Evolutionary conservation across 768 basidiomycete species (phyloP).

Genomic region (Lanmaoa rubissima): DNA sequence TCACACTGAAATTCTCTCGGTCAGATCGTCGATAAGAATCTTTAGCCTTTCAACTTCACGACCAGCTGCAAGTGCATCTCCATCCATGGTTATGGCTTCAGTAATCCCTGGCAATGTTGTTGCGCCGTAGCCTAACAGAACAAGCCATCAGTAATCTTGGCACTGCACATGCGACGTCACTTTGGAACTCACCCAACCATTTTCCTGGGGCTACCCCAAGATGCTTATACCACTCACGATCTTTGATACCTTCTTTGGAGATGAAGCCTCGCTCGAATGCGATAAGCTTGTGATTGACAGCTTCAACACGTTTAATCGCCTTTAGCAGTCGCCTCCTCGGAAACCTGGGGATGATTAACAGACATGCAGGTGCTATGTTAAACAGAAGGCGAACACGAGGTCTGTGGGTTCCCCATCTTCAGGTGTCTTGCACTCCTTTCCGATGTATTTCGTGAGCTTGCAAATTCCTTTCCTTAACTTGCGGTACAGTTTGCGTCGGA

Average conservation of each 20-base stretch:
- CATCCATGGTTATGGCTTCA: conserved; percentile 73
- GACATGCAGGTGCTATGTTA: neutral
- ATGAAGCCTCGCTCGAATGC: conserved; percentile 83
- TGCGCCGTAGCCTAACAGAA: conserved; percentile 68
- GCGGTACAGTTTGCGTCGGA: conserved; percentile 21
- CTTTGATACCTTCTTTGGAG: conserved; percentile 72
- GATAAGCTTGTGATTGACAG: conserved; percentile 65
- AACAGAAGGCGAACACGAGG: conserved; percentile 12
- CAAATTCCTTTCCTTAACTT: conserved; percentile 24
- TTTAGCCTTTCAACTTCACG: conserved; percentile 63
- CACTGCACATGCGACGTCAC: neutral
- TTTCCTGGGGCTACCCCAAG: conserved; percentile 90
- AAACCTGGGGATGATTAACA: conserved; percentile 18
- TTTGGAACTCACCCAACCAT: conserved; percentile 61
- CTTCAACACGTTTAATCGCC: conserved; percentile 57
- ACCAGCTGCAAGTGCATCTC: conserved; percentile 58
- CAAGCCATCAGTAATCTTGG: conserved; percentile 1
- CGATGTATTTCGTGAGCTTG: conserved; percentile 36
- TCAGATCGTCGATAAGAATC: conserved; percentile 50
- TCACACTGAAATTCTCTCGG: conserved; percentile 30
- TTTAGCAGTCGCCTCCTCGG: conserved; percentile 41
- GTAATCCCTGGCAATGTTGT: conserved; percentile 83
- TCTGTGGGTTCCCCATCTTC: conserved; percentile 3
- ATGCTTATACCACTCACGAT: conserved; percentile 86
- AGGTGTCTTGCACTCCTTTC: conserved; percentile 21